phyloP scores from a whole-genome alignment of 2,329 filamentous ascomycete genomes.

The Fusarium sp. region DNA sequence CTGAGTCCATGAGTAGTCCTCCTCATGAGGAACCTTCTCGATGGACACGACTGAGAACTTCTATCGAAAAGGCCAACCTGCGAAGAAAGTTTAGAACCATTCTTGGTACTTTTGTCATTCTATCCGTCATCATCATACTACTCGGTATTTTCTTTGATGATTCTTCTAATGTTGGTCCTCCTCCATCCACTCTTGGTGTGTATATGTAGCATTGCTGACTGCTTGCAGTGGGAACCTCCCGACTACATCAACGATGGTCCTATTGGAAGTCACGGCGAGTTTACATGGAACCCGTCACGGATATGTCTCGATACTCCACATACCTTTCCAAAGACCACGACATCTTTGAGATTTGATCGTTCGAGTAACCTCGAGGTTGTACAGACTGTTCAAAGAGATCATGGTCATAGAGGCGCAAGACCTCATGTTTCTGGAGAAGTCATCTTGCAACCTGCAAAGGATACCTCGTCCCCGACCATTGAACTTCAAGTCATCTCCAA shows the following conservation, averaged over 20 bases:
- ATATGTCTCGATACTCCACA: slow-evolving; percentile 42
- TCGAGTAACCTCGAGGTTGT: slow-evolving; percentile 54
- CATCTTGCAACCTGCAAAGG: slow-evolving; percentile 54
- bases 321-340: background rate
- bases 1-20: slow-evolving; percentile 60
- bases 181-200: background rate
- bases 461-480: slow-evolving; percentile 52
- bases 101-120: slow-evolving; percentile 49
- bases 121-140: slow-evolving; percentile 50
- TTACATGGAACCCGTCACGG: slow-evolving; percentile 45
- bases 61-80: slow-evolving; percentile 26
- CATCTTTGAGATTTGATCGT: slow-evolving; percentile 47
- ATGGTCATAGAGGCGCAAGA: slow-evolving; percentile 34
- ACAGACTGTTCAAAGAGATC: slow-evolving; percentile 50
- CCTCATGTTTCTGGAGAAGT: slow-evolving; percentile 61
- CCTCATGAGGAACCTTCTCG: slow-evolving; percentile 40
- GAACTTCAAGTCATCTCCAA: slow-evolving; percentile 61
- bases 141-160: slow-evolving; percentile 38
- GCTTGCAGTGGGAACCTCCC: slow-evolving; percentile 26
- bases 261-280: slow-evolving; percentile 38
- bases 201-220: background rate
- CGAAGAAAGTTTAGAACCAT: slow-evolving; percentile 47
- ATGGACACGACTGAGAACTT: slow-evolving; percentile 48
- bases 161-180: slow-evolving; percentile 48
- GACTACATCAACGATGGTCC: slow-evolving; percentile 40